phyloP scores from a whole-genome alignment of 164 flowering plant species.

The Berberis vulgaris region DNA sequence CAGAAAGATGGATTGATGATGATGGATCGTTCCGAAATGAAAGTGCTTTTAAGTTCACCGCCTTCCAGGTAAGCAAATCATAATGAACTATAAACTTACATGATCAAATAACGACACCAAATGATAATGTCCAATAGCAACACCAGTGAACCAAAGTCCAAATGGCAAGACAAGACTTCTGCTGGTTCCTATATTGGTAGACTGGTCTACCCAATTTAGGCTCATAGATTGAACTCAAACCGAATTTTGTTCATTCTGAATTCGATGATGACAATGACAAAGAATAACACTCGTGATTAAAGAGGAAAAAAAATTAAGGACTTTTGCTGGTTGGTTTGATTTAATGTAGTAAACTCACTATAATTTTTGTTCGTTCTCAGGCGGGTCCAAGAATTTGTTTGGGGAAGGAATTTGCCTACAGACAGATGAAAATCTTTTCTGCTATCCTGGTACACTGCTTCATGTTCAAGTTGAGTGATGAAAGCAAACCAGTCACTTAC shows the following conservation, averaged over 20 bases:
- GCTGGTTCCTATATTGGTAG: too few species aligned
- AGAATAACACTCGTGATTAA: too few species aligned
- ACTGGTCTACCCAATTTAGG: too few species aligned
- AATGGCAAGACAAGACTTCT: too few species aligned
- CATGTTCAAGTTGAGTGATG: constrained; percentile 9
- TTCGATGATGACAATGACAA: too few species aligned
- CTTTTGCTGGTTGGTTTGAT: background rate
- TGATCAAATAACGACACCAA: background rate
- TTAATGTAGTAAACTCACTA: background rate
- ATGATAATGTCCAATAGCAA: too few species aligned
- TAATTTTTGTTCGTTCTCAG: background rate
- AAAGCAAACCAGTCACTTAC: constrained; percentile 10
- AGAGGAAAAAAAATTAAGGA: too few species aligned
- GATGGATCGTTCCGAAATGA: constrained; percentile 13
- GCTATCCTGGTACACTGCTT: constrained; percentile 9
- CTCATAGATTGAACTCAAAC: too few species aligned
- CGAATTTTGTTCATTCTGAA: too few species aligned
- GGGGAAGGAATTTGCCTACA: constrained; percentile 19
- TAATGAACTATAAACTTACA: background rate
- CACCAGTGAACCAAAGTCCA: too few species aligned
- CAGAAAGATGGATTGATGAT: constrained; percentile 34
- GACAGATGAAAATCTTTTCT: constrained; percentile 18
- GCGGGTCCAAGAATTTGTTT: constrained; percentile 15
- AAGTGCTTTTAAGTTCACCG: constrained; percentile 20
- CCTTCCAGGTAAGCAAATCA: constrained; percentile 15